Evolutionary conservation across 2,329 filamentous ascomycete species (phyloP).

Genomic region (Colletotrichum spaethianum): DNA sequence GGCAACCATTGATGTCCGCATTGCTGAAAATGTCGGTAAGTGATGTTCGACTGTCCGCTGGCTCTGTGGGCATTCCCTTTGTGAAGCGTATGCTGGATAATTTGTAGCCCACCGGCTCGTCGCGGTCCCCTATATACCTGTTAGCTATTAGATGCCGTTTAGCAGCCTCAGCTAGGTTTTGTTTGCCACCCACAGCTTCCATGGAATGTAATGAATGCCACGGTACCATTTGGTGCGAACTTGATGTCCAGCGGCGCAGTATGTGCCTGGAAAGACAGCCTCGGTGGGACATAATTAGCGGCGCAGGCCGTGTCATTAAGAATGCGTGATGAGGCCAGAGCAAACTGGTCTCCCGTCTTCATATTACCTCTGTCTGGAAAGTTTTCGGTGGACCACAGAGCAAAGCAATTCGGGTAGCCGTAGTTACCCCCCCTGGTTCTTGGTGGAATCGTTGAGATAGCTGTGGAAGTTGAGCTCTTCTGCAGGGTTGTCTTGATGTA

Average conservation of each 20-base stretch:
- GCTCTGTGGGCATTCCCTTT: conserved; percentile 56
- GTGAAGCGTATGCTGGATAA: conserved; percentile 59
- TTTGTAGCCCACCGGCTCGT: conserved; percentile 61
- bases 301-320: conserved; percentile 61
- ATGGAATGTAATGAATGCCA: conserved; percentile 74
- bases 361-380: conserved; percentile 57
- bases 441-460: conserved; percentile 56
- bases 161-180: conserved; percentile 5
- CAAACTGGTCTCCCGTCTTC: conserved; percentile 64
- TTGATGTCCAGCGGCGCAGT: conserved; percentile 76
- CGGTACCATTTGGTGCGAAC: conserved; percentile 68
- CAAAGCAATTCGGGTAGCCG: conserved; percentile 80
- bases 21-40: conserved; percentile 69
- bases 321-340: conserved; percentile 48
- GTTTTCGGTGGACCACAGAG: conserved; percentile 70
- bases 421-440: conserved; percentile 67
- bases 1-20: conserved; percentile 62
- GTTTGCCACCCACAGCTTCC: conserved; percentile 67
- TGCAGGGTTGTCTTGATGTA: conserved; percentile 77
- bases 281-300: conserved; percentile 59
- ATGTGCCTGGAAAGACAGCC: conserved; percentile 73
- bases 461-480: conserved; percentile 82
- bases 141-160: conserved; percentile 18
- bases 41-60: conserved; percentile 59
- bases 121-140: conserved; percentile 54